Conservation (phyloP, 73 alveolate species). For the Stentor roeselii region DNA sequence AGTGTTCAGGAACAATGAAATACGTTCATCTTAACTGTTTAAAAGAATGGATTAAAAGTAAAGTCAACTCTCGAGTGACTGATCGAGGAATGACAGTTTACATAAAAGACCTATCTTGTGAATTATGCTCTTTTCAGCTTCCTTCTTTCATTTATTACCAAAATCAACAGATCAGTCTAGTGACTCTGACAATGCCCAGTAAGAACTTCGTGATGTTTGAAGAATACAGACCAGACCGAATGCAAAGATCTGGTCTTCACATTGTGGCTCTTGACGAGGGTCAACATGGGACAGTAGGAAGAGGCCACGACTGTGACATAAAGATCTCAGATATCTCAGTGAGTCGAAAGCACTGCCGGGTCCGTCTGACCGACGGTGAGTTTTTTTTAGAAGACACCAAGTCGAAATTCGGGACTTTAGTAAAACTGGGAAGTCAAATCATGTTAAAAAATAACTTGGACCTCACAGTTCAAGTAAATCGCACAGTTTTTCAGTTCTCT, state of each 20-base stretch:
- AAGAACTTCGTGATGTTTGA: not conserved
- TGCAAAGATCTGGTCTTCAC: conserved; percentile 4
- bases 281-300: conserved; percentile 43
- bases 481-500: conserved; percentile 29
- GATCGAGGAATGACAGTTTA: conserved; percentile 44
- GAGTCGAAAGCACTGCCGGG: conserved; percentile 71
- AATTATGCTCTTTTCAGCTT: conserved; percentile 69
- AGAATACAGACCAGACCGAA: conserved; percentile 10
- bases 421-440: conserved; percentile 28
- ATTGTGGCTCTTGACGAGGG: conserved; percentile 7
- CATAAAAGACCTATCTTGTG: conserved; percentile 70
- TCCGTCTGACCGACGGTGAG: conserved; percentile 36
- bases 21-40: conserved; percentile 72
- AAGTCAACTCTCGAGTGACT: conserved; percentile 35
- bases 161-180: not conserved
- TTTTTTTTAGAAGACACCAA: conserved; percentile 54
- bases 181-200: not conserved
- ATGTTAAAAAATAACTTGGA: not conserved
- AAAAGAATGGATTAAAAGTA: conserved; percentile 60
- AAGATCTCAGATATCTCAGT: conserved; percentile 80
- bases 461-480: conserved; percentile 34
- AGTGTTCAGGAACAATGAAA: conserved; percentile 69
- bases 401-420: conserved; percentile 84
- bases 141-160: conserved; percentile 46
- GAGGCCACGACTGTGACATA: conserved; percentile 84